phyloP scores from a whole-genome alignment of 2,329 filamentous ascomycete species.

The Aureobasidium sp. region DNA sequence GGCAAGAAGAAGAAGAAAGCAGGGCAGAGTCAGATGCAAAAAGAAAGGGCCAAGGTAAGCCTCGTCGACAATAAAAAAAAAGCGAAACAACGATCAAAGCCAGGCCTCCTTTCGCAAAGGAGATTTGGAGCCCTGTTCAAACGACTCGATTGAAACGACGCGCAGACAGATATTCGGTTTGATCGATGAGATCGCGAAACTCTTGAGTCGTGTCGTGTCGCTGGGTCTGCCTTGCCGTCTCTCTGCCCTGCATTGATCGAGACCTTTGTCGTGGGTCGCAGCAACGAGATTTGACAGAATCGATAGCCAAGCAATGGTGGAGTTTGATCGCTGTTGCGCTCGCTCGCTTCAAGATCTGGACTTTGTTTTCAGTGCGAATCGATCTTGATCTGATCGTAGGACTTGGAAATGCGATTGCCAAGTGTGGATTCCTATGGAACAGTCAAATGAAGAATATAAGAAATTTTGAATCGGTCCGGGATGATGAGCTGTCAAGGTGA shows the following conservation, averaged over 20 bases:
- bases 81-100: not conserved
- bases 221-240: not conserved
- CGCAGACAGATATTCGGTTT: no score
- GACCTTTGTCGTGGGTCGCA: not conserved
- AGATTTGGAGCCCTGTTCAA: no score
- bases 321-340: not conserved
- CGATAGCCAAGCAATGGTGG: not conserved
- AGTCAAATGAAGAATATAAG: not conserved
- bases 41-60: no score
- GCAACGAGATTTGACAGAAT: not conserved
- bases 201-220: not conserved
- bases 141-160: no score
- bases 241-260: not conserved
- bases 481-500: not conserved
- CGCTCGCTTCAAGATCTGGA: not conserved
- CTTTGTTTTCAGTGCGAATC: not conserved
- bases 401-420: not conserved
- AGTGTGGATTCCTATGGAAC: conserved; percentile 4
- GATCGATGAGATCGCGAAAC: conserved; percentile 1
- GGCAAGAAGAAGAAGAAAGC: not conserved
- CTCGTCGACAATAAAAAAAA: no score
- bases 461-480: not conserved
- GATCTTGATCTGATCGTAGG: not conserved
- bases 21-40: no score
- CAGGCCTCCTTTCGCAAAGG: not conserved